phyloP scores from a whole-genome alignment of 352 stramenopile genomes.

The Bremia lactucae region DNA sequence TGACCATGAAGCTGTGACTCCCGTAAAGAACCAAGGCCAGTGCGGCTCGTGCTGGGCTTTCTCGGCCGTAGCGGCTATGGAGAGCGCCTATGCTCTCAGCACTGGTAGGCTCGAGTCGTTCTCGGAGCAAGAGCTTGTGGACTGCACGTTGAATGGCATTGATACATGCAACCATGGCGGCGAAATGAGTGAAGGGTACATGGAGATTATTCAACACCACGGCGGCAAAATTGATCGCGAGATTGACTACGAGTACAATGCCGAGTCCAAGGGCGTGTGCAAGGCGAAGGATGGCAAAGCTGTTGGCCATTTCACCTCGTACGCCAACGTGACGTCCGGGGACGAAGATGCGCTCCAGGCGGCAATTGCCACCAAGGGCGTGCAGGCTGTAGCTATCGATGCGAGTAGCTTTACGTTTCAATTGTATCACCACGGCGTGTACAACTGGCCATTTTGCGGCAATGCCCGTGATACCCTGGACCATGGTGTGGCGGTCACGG shows the following conservation, averaged over 20 bases:
- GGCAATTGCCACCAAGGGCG: conserved; percentile 64
- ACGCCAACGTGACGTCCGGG: conserved; percentile 51
- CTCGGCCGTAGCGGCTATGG: conserved; percentile 93
- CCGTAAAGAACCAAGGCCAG: conserved; percentile 89
- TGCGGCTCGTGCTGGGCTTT: conserved; percentile 96
- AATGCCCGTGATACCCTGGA: conserved; percentile 88
- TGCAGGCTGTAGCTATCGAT: conserved; percentile 81
- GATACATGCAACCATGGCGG: conserved; percentile 92
- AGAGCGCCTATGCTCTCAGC: conserved; percentile 91
- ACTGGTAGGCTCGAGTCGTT: conserved; percentile 86
- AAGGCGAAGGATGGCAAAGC: conserved; percentile 62
- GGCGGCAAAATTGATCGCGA: conserved; percentile 84
- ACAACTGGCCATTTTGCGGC: conserved; percentile 33
- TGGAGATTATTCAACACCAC: conserved; percentile 87
- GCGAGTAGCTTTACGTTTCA: conserved; percentile 71
- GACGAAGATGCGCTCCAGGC: conserved; percentile 74
- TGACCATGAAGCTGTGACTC: conserved; percentile 81
- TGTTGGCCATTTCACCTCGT: conserved; percentile 79
- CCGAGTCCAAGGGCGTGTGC: conserved; percentile 83
- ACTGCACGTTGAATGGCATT: conserved; percentile 91
- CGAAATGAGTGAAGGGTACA: conserved; percentile 96
- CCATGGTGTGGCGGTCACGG: conserved; percentile 90
- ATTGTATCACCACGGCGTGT: conserved; percentile 64
- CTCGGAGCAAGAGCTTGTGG: conserved; percentile 96
- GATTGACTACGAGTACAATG: conserved; percentile 91